phyloP scores from a whole-genome alignment of 169 alveolate species.

The Toxoplasma gondii region DNA sequence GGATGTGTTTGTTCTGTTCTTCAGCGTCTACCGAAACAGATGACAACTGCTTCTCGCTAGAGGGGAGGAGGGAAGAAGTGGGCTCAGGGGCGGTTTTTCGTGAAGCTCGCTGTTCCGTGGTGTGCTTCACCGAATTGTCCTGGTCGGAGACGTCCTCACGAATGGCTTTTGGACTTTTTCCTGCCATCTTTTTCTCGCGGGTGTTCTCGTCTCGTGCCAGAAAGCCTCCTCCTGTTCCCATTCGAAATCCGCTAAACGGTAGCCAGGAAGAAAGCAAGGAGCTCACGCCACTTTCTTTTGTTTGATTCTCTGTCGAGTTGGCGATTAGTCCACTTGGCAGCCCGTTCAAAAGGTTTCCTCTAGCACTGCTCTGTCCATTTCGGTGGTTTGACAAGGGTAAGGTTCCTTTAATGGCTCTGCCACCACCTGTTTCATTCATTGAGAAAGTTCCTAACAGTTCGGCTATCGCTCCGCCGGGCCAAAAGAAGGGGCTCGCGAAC shows the following conservation, averaged over 20 bases:
- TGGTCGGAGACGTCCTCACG: background rate
- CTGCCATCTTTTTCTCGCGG: background rate
- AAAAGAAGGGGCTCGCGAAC: background rate
- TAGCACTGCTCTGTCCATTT: background rate
- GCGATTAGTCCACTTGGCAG: background rate
- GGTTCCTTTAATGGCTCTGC: no score
- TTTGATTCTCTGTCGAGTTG: background rate
- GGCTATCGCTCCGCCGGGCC: no score
- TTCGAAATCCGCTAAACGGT: background rate
- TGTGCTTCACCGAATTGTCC: background rate
- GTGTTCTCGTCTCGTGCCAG: background rate
- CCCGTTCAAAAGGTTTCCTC: background rate
- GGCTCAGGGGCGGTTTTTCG: no score
- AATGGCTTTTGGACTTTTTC: background rate
- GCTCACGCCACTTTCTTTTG: background rate
- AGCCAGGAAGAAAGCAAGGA: background rate
- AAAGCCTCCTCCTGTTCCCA: background rate
- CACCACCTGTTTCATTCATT: no score
- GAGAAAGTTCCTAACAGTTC: no score
- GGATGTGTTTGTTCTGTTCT: no score
- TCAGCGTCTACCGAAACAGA: no score
- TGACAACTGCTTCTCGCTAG: no score
- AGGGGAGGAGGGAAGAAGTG: no score
- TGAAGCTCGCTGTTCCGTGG: background rate
- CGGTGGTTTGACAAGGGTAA: background rate